Base-by-base conservation (phyloP, 257 asterid genomes). In the Rehmannia glutinosa region DNA sequence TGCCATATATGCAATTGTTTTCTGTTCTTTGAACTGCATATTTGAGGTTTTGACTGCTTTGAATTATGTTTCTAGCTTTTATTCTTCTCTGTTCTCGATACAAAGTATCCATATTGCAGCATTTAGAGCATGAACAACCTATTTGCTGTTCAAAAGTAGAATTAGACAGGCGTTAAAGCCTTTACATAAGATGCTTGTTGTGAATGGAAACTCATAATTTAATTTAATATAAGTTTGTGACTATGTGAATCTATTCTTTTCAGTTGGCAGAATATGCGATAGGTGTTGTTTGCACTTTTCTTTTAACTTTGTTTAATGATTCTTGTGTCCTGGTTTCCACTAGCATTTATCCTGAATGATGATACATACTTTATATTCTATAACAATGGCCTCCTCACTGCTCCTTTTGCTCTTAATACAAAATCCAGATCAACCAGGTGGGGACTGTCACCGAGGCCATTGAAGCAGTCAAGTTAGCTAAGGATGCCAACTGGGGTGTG, bases 401-500 rank as follows among this genome's bases (percentile, higher is more conserved):
- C 59, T 68, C 52, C 41, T 38, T 72, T 42, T 68, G 51, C 58
- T 64, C 39, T 24, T 59, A n/a, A 65, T 63, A 49, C 66, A 67
- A 59, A 54, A 35, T 72, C 69, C 87, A 91, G 99, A 80, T 91
- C 75, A 94, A 91, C 79, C 97, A 88, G 78, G 83, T 88, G 20
- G 99, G 99, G 69, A 94, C 97, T 28, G 90, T 94, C 53, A 94
- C 99, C 0, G 99, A 94, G 77, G 91, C 86, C 71, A 91, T 91
- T 66, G 99, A 94, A 82, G 96, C 84, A 27, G 97, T 80, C 73
- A 94, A 87, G 81, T 77, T 87, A 88, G 97, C 98, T 8, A 91
- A 91, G 87, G 98, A 94, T 78, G 97, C 97, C 69, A 75, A 88
- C 42, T 94, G 99, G 99, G 95, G 98, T 6, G 95, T 89, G 75